Evolutionary conservation across 2,329 filamentous ascomycete genomes (phyloP).

Genomic region (Plectosphaerella sp.): DNA sequence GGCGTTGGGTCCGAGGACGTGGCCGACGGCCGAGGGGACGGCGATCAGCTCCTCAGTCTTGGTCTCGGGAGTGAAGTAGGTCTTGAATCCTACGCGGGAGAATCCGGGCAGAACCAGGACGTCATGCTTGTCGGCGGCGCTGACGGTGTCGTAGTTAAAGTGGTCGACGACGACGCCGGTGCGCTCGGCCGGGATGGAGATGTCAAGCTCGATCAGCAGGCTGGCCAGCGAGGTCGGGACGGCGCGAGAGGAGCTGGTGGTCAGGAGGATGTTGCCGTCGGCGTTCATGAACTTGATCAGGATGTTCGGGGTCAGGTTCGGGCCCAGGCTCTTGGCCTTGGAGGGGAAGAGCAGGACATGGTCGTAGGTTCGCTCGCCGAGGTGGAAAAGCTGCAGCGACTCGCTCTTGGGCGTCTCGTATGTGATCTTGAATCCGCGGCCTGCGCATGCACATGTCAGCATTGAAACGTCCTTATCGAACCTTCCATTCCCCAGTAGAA

Average conservation of each 20-base stretch:
- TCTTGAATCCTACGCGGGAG: slow-evolving; percentile 61
- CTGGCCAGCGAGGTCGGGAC: slow-evolving; percentile 71
- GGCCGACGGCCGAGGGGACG: slow-evolving; percentile 77
- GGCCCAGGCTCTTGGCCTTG: slow-evolving; percentile 90
- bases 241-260: slow-evolving; percentile 68
- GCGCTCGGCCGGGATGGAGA: slow-evolving; percentile 80
- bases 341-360: slow-evolving; percentile 85
- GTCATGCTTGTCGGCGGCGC: slow-evolving; percentile 79
- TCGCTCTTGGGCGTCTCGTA: slow-evolving; percentile 83
- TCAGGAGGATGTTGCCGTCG: slow-evolving; percentile 84
- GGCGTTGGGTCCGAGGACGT: slow-evolving; percentile 72
- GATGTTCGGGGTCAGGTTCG: slow-evolving; percentile 77
- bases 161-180: slow-evolving; percentile 87
- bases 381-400: slow-evolving; percentile 71
- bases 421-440: slow-evolving; percentile 73
- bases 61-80: slow-evolving; percentile 68
- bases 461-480: not conserved
- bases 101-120: slow-evolving; percentile 69
- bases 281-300: slow-evolving; percentile 90
- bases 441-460: slow-evolving; percentile 38
- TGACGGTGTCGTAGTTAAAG: slow-evolving; percentile 82
- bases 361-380: slow-evolving; percentile 86
- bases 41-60: slow-evolving; percentile 58
- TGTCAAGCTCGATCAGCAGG: slow-evolving; percentile 82
- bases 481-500: no score